Evolutionary conservation across 768 basidiomycete species (phyloP), one percentile per base, ranked within the genome.

Genomic region (Kwoniella bestiolae): DNA sequence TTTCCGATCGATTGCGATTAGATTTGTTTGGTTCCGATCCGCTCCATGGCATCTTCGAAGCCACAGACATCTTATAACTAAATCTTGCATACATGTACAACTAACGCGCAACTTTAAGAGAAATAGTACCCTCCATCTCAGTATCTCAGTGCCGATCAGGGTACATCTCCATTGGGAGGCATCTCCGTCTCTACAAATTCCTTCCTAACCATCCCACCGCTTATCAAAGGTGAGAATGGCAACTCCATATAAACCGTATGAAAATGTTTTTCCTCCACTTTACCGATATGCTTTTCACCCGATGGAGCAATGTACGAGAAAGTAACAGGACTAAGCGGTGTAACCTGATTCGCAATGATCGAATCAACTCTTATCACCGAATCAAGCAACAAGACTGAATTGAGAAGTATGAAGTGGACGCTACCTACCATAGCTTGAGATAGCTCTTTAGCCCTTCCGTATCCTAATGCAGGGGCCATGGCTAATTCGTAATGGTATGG

Each of bases 401-500:
- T n/a, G n/a, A n/a, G n/a, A n/a, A n/a, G n/a, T n/a, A n/a, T n/a
- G n/a, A n/a, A n/a, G n/a, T n/a, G n/a, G n/a, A n/a, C n/a, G n/a
- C n/a, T n/a, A 55, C 32, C 23, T 3, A 55, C 52, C 52, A 34
- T 55, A 1, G 52, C 29, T 14, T 55, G 9, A 26, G 52, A 32
- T 21, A 32, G 23, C 14, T 34, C 18, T 16, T 35, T 55, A 21
- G 31, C 52, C 21, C 52, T 55, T 21, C 11, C n/a, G n/a, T 55
- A 55, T 3, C 52, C 52, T 21, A 55, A 21, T n/a, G 52, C 52
- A 32, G 52, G 52, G 8, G 52, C 52, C 34, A 55, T 21, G 34
- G 52, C 52, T 29, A 55, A 9, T 11, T 55, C 52, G 52, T 55
- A 55, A 35, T 55, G 28, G 23, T 34, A 35, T 11, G 52, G 32